Evolutionary conservation across 2,329 filamentous ascomycete species (phyloP).

Genomic region (Fusarium stilboides): DNA sequence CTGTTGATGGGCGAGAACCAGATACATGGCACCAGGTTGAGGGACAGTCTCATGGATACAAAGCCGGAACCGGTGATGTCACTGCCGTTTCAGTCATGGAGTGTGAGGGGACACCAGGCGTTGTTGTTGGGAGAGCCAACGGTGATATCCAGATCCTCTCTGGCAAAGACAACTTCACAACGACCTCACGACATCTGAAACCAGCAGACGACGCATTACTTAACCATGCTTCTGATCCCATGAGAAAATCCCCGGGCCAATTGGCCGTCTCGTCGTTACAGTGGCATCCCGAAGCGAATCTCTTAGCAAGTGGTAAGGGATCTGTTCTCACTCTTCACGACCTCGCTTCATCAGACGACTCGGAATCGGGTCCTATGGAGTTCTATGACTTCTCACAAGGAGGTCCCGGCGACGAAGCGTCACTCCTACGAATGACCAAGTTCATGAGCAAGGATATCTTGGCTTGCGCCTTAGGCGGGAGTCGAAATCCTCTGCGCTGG

Average conservation of each 20-base stretch:
- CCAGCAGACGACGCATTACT: conserved; percentile 23
- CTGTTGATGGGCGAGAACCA: conserved; percentile 41
- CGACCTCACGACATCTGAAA: conserved; percentile 45
- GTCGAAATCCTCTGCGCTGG: conserved; percentile 61
- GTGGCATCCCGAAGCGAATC: conserved; percentile 50
- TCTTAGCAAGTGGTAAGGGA: conserved; percentile 53
- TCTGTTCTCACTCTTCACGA: conserved; percentile 52
- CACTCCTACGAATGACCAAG: conserved; percentile 56
- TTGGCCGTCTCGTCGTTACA: conserved; percentile 54
- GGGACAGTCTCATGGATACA: conserved; percentile 59
- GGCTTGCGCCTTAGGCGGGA: conserved; percentile 62
- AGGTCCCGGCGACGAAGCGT: conserved; percentile 38
- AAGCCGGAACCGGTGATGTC: conserved; percentile 64
- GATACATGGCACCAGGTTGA: conserved; percentile 57
- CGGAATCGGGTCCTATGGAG: conserved; percentile 37
- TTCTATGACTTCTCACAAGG: conserved; percentile 49
- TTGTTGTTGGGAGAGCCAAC: conserved; percentile 66
- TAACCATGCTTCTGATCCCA: conserved; percentile 29
- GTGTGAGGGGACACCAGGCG: conserved; percentile 49
- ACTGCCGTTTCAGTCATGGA: conserved; percentile 64
- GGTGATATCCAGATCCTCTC: conserved; percentile 64
- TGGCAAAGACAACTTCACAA: conserved; percentile 51
- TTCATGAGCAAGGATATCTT: conserved; percentile 63
- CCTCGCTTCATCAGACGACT: conserved; percentile 36
- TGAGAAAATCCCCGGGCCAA: conserved; percentile 51